These are phyloP conservation scores for Dipteronia sinensis DNA, from an alignment of 345 rosid species.

Conservation along the genomic window DNA sequence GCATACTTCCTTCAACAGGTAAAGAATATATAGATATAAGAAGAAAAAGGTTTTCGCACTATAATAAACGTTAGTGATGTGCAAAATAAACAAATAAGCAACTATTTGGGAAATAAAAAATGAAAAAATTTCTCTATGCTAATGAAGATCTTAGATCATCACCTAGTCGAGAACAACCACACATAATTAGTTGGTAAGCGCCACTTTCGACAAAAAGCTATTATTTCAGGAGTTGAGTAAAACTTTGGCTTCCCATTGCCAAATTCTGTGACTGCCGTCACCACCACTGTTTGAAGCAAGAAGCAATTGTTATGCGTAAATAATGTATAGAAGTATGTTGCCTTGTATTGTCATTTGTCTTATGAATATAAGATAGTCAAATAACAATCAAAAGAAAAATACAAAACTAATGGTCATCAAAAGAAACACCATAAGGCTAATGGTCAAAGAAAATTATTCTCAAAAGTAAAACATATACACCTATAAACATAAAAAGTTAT, in stretches of 20 bases:
- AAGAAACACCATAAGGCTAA: conserved; percentile 3
- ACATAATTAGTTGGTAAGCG: conserved; percentile 89
- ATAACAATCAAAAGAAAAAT: not conserved
- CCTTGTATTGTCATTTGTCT: not conserved
- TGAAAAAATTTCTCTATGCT: not conserved
- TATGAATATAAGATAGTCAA: not conserved
- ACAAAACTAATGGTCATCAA: not conserved
- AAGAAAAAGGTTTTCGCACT: not conserved
- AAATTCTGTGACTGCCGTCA: conserved; percentile 92
- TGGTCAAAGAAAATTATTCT: not conserved
- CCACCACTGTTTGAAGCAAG: conserved; percentile 67
- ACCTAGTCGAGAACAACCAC: conserved; percentile 97
- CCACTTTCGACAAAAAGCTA: conserved; percentile 90
- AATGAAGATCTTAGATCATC: conserved; percentile 23
- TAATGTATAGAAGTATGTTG: not conserved
- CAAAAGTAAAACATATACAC: not conserved
- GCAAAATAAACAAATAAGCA: conserved; percentile 11
- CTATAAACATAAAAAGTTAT: not conserved
- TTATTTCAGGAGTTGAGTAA: conserved; percentile 87
- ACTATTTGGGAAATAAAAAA: not conserved
- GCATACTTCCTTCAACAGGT: not conserved
- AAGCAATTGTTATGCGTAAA: conserved; percentile 10
- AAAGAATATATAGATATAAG: not conserved
- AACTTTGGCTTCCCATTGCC: conserved; percentile 91
- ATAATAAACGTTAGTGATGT: not conserved